Evolutionary conservation across 2,329 filamentous ascomycete genomes (phyloP).

Genomic region (Epicoccum nigrum): DNA sequence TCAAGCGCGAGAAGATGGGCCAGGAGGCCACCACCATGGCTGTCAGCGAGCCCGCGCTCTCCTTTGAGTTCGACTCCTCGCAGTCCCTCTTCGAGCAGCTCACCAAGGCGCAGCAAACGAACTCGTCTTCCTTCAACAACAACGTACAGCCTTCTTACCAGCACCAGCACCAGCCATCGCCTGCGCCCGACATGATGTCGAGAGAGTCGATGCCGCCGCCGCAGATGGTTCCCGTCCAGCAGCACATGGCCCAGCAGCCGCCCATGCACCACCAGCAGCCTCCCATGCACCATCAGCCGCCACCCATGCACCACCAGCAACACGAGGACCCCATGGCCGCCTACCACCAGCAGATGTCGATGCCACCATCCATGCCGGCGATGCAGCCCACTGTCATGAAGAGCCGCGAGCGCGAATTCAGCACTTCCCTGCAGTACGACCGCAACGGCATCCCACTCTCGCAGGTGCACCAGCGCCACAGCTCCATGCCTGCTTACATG

Average conservation of each 20-base stretch:
- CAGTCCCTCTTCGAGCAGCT: slow-evolving; percentile 99
- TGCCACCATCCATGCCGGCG: slow-evolving; percentile 63
- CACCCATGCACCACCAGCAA: slow-evolving; percentile 57
- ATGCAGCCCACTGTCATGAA: slow-evolving; percentile 78
- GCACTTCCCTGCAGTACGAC: slow-evolving; percentile 74
- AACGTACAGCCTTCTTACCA: slow-evolving; percentile 66
- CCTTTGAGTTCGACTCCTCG: slow-evolving; percentile 98
- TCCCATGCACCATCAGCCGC: slow-evolving; percentile 8
- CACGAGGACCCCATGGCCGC: slow-evolving; percentile 72
- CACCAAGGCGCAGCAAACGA: slow-evolving; percentile 98
- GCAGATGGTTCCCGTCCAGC: slow-evolving; percentile 69
- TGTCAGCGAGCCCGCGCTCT: slow-evolving; percentile 94
- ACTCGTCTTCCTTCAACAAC: slow-evolving; percentile 93
- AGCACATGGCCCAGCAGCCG: slow-evolving; percentile 35
- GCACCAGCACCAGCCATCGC: slow-evolving; percentile 53
- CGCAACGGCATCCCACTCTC: slow-evolving; percentile 86
- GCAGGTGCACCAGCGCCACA: slow-evolving; percentile 86
- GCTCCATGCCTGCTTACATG: slow-evolving; percentile 98
- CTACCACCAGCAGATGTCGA: slow-evolving; percentile 72
- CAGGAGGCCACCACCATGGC: slow-evolving; percentile 97
- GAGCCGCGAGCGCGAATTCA: slow-evolving; percentile 81
- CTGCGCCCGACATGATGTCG: slow-evolving; percentile 79
- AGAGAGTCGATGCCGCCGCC: slow-evolving; percentile 95
- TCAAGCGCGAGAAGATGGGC: slow-evolving; percentile 99
- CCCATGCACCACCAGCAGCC: slow-evolving; percentile 55